Evolutionary conservation across 139 green algal genomes (phyloP).

Genomic region (Chlorella vulgaris): DNA sequence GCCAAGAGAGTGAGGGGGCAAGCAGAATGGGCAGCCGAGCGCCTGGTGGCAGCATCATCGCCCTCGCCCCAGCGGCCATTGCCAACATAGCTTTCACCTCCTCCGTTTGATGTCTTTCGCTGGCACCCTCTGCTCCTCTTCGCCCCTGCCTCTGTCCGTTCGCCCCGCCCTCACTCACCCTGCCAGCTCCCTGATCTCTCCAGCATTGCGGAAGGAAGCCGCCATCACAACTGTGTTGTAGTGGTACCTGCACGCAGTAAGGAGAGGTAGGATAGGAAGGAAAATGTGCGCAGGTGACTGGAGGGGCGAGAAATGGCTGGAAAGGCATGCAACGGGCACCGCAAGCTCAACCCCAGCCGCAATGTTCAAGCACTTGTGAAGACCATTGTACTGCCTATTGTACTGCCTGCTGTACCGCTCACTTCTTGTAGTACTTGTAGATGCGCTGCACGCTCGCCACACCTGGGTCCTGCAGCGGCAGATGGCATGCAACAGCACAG

Average conservation of each 20-base stretch:
- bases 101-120: neutral
- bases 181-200: slow-evolving; percentile 85
- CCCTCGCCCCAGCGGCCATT: no score
- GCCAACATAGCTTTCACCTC: no score
- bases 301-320: no score
- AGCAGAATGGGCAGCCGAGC: no score
- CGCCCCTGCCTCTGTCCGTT: neutral
- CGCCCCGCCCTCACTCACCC: slow-evolving; percentile 37
- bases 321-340: no score
- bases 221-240: slow-evolving; percentile 90
- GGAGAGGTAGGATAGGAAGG: neutral
- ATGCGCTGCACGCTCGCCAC: slow-evolving; percentile 76
- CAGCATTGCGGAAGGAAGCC: slow-evolving; percentile 86
- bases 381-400: no score
- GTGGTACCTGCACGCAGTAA: slow-evolving; percentile 49
- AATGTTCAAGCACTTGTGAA: no score
- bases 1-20: neutral
- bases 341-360: no score
- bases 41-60: no score
- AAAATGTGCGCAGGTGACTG: no score
- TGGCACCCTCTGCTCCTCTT: neutral
- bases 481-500: neutral
- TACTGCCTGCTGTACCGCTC: no score
- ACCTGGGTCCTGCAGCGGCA: slow-evolving; percentile 67
- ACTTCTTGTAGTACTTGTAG: slow-evolving; percentile 60